Conservation (phyloP, 2,329 filamentous ascomycete species). For the Ramichloridium luteum region DNA sequence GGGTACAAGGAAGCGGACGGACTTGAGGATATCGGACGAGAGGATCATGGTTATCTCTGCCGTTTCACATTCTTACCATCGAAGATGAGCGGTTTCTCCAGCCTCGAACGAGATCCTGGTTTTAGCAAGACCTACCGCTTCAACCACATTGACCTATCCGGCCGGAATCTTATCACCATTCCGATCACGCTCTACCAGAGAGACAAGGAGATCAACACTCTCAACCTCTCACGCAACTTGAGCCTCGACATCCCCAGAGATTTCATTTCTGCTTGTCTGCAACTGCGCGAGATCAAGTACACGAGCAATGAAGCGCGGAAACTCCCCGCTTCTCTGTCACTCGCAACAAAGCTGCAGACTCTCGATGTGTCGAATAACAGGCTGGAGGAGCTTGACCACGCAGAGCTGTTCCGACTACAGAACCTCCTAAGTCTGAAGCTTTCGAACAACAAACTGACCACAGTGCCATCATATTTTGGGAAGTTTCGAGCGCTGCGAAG, state of each 20-base stretch:
- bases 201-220: constrained; percentile 80
- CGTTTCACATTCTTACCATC: constrained; percentile 90
- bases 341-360: constrained; percentile 71
- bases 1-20: constrained; percentile 79
- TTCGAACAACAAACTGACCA: constrained; percentile 79
- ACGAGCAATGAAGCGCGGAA: constrained; percentile 86
- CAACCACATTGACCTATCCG: constrained; percentile 84
- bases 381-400: constrained; percentile 74
- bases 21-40: constrained; percentile 84
- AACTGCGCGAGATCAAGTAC: constrained; percentile 88
- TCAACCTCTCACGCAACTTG: constrained; percentile 86
- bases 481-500: constrained; percentile 67
- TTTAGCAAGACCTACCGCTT: constrained; percentile 78
- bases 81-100: constrained; percentile 67
- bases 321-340: constrained; percentile 69
- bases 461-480: constrained; percentile 70
- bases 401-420: constrained; percentile 62
- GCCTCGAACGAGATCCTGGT: constrained; percentile 62
- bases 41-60: constrained; percentile 94
- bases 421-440: constrained; percentile 80
- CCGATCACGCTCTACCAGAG: constrained; percentile 89
- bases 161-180: constrained; percentile 84
- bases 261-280: constrained; percentile 87
- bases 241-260: constrained; percentile 88
- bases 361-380: constrained; percentile 93